Conservation (phyloP, 2,329 filamentous ascomycete genomes). For the Cytospora schulzeri region DNA sequence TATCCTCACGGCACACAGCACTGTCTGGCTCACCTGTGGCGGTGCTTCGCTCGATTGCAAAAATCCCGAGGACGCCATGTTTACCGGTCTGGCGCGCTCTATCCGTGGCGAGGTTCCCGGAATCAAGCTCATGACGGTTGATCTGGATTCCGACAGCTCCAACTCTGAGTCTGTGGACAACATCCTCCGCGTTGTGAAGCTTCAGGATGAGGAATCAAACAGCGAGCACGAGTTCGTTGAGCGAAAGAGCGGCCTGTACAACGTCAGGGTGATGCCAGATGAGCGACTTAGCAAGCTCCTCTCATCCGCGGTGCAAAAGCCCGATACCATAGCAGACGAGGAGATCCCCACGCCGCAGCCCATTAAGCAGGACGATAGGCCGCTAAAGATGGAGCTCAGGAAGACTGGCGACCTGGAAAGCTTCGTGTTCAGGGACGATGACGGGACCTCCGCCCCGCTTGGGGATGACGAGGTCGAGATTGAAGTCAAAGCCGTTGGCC, state of each 20-base stretch:
- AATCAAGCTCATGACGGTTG: slow-evolving; percentile 31
- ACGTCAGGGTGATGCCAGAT: slow-evolving; percentile 34
- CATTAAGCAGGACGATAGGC: background rate
- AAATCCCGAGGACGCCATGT: slow-evolving; percentile 30
- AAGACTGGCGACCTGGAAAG: slow-evolving; percentile 1
- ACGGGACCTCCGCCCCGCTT: background rate
- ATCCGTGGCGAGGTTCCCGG: slow-evolving; percentile 30
- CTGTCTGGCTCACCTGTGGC: slow-evolving; percentile 34
- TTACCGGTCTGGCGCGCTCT: slow-evolving; percentile 31
- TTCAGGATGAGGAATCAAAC: slow-evolving; percentile 29
- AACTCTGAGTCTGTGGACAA: background rate
- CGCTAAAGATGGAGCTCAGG: slow-evolving; percentile 9
- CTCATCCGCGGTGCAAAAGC: slow-evolving; percentile 2
- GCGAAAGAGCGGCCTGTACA: slow-evolving; percentile 31
- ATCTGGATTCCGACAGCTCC: slow-evolving; percentile 21
- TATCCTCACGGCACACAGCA: slow-evolving; percentile 8
- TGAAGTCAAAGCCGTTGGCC: slow-evolving; percentile 36
- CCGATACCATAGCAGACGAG: background rate
- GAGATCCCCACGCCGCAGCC: background rate
- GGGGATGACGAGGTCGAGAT: slow-evolving; percentile 38
- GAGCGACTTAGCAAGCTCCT: slow-evolving; percentile 23
- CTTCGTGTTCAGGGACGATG: slow-evolving; percentile 14
- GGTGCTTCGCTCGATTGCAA: slow-evolving; percentile 29
- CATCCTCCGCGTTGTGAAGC: slow-evolving; percentile 17
- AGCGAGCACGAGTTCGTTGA: slow-evolving; percentile 37